Evolutionary conservation across 495 filamentous ascomycete species (phyloP), one percentile per base, ranked within the genome.

Genomic region (Aspergillus bertholletiae): DNA sequence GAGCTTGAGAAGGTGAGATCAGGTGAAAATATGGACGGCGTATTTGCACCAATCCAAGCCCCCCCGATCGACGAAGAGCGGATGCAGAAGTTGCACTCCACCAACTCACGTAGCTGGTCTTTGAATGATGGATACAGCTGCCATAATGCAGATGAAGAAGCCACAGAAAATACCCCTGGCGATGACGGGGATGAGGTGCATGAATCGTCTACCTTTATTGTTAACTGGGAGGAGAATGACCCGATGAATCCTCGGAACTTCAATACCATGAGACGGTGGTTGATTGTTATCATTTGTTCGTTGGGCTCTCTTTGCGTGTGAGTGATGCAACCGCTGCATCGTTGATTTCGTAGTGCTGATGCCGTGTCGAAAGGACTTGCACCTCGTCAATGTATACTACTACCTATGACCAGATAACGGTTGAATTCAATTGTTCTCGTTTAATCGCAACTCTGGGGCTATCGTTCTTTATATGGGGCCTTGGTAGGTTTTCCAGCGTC

Each of bases 371-470:
- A 64, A 93, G 89, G 46, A 97, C 93, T 6, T 93, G 89, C 67
- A 82, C 90, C 2, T 93, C 88, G 20, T 92, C 91, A 1, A 84
- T 96, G 62, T 97, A 98, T 64, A 93, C 91, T 2, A 82, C 82
- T 8, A 95, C 88, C 0, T 97, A 97, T 69, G 64, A 34, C n/a
- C 92, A 96, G 67, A 78, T 96, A 62, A 87, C 83, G 49, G 66
- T 69, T n/a, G 88, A 95, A 44, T 95, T 95, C 61, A 63, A 79
- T 45, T 79, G 80, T 54, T 85, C 87, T 0, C 80, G 82, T 41
- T 69, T 88, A 34, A 79, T 95, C 23, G 88, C 89, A 9, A 91
- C 89, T 5, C 62, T 96, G 13, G 93, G 92, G 2, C 64, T 97
- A 54, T 91, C 89, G 0, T 75, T 86, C 12, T 94, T 88, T 56